Conservation (phyloP, 2,329 filamentous ascomycete genomes). For the Neopestalotiopsis rosae region DNA sequence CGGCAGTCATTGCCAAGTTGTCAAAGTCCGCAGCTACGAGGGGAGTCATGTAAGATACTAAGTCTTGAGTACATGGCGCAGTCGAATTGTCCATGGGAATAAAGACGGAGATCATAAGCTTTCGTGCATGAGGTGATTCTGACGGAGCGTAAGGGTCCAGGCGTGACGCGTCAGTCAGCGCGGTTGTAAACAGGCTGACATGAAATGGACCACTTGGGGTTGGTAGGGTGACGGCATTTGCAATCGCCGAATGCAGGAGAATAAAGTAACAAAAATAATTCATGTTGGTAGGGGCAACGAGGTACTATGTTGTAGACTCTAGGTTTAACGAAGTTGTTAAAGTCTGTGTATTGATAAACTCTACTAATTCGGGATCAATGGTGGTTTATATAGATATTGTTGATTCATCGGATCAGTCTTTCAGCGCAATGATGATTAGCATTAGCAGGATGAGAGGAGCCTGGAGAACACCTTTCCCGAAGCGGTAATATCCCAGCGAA, state of each 20-base stretch:
- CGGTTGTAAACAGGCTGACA: conserved; percentile 8
- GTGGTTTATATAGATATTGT: neutral
- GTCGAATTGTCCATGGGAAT: conserved; percentile 12
- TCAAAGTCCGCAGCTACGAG: conserved; percentile 17
- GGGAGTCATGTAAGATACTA: conserved; percentile 19
- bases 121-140: conserved; percentile 13
- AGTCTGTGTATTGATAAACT: too few species aligned
- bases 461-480: conserved; percentile 2
- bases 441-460: neutral
- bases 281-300: too few species aligned
- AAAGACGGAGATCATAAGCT: conserved; percentile 18
- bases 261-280: neutral
- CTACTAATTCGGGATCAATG: too few species aligned
- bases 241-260: conserved; percentile 1
- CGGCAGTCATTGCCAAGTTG: conserved; percentile 4
- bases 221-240: conserved; percentile 5
- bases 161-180: conserved; percentile 15
- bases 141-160: conserved; percentile 18
- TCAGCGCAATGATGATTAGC: too few species aligned
- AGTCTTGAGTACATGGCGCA: neutral
- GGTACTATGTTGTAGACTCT: too few species aligned
- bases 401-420: too few species aligned
- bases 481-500: conserved; percentile 11
- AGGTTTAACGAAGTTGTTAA: too few species aligned
- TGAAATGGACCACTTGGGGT: conserved; percentile 12